Percentiles rank a stretch among this genome's conserved stretches.
phyloP scores from a whole-genome alignment of 306 rosid species.

The Trifolium dubium region DNA sequence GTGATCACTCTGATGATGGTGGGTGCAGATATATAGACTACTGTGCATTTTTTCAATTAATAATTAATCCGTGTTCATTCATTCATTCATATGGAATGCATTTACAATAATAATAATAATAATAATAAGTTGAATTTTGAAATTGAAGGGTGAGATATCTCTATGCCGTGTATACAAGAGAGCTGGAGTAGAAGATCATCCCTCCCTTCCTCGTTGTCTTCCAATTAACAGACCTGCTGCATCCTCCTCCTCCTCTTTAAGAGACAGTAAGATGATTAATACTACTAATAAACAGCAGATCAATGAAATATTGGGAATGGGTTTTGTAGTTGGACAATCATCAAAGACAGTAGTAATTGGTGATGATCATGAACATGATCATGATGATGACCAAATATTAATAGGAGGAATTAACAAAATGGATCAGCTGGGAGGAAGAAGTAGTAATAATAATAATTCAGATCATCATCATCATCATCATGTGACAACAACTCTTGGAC shows the following conservation, averaged over 20 bases:
- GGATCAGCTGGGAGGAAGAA: background rate
- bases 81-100: background rate
- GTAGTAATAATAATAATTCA: background rate
- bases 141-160: conserved; percentile 81
- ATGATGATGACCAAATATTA: too few species aligned
- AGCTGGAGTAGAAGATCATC: conserved; percentile 96
- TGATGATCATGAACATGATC: background rate
- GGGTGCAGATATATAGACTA: background rate
- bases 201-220: conserved; percentile 86
- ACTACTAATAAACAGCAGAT: background rate
- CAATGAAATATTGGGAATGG: background rate
- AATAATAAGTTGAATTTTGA: background rate
- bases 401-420: background rate
- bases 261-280: too few species aligned
- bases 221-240: conserved; percentile 49
- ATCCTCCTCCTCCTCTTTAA: too few species aligned
- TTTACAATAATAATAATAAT: background rate
- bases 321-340: background rate
- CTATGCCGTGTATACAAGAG: conserved; percentile 94
- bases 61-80: background rate
- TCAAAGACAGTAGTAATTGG: background rate
- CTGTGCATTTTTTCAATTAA: background rate
- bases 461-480: background rate
- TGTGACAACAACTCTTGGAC: conserved; percentile 60
- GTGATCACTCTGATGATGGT: background rate